Percentiles rank a stretch among this genome's conserved stretches.
Evolutionary conservation across 192 early-diverging fungal genomes (phyloP).

Genomic region (Coemansia guatemalensis): DNA sequence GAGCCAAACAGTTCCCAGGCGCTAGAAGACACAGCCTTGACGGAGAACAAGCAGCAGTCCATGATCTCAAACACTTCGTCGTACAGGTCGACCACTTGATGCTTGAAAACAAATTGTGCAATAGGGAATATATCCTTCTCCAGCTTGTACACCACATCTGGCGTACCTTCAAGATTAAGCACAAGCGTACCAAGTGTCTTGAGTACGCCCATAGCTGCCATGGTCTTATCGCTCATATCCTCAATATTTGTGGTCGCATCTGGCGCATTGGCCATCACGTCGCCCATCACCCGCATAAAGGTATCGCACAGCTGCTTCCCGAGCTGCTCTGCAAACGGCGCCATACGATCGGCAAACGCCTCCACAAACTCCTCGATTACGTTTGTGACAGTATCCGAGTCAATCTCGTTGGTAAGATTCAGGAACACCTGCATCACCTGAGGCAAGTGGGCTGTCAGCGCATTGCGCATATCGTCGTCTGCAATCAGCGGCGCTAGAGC

Average conservation of each 20-base stretch:
- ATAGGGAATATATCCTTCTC: slow-evolving; percentile 79
- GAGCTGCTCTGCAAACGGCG: slow-evolving; percentile 91
- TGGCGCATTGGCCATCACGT: slow-evolving; percentile 52
- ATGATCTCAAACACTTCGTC: slow-evolving; percentile 87
- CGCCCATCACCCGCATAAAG: slow-evolving; percentile 84
- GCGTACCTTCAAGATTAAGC: slow-evolving; percentile 78
- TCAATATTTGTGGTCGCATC: slow-evolving; percentile 58
- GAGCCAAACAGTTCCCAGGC: slow-evolving; percentile 84
- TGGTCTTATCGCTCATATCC: slow-evolving; percentile 77
- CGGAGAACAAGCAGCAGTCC: slow-evolving; percentile 83
- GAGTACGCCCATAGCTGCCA: slow-evolving; percentile 86
- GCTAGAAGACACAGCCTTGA: slow-evolving; percentile 76
- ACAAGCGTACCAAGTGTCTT: slow-evolving; percentile 90
- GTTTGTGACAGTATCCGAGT: slow-evolving; percentile 83
- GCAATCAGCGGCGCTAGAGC: slow-evolving; percentile 78
- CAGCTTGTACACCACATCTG: slow-evolving; percentile 75
- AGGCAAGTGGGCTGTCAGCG: slow-evolving; percentile 77
- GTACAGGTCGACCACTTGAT: slow-evolving; percentile 70
- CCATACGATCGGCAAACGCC: slow-evolving; percentile 85
- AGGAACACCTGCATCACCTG: slow-evolving; percentile 87
- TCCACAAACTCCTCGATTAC: slow-evolving; percentile 93
- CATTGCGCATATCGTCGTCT: slow-evolving; percentile 69
- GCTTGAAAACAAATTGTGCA: slow-evolving; percentile 75
- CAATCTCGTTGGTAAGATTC: slow-evolving; percentile 87
- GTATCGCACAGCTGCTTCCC: slow-evolving; percentile 83